Percentiles rank a stretch among this genome's conserved stretches.
Evolutionary conservation across 2,329 filamentous ascomycete genomes (phyloP).

Genomic region (Phialophora chinensis): DNA sequence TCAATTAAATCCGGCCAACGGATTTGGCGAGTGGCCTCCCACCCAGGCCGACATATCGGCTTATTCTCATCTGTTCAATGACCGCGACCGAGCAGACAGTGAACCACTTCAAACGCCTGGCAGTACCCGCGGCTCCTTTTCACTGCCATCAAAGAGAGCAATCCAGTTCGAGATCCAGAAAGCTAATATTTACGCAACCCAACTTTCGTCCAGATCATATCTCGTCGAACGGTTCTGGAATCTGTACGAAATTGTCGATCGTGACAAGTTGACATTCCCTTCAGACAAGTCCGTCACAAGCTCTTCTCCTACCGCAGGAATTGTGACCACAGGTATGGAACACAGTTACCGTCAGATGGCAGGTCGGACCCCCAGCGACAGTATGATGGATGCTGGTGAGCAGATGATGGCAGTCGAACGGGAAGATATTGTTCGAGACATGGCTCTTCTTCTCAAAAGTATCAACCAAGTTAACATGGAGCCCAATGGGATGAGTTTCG

Average conservation of each 20-base stretch:
- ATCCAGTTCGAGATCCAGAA: conserved; percentile 90
- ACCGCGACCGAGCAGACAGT: conserved; percentile 28
- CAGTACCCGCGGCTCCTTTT: conserved; percentile 33
- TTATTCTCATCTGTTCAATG: conserved; percentile 38
- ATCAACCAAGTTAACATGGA: conserved; percentile 88
- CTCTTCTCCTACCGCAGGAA: conserved; percentile 35
- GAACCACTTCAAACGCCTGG: conserved; percentile 21
- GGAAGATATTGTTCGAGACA: conserved; percentile 79
- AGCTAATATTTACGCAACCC: conserved; percentile 83
- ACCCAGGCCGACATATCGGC: conserved; percentile 36
- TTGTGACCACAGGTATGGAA: conserved; percentile 35
- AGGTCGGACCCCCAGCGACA: conserved; percentile 35
- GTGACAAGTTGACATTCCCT: conserved; percentile 38
- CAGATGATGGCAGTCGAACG: conserved; percentile 73
- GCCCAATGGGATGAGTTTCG: conserved; percentile 68
- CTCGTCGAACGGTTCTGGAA: conserved; percentile 86
- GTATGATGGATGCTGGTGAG: conserved; percentile 41
- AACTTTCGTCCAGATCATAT: conserved; percentile 80
- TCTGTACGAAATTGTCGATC: conserved; percentile 69
- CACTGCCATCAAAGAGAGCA: conserved; percentile 31
- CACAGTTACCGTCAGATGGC: conserved; percentile 32
- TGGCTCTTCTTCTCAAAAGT: conserved; percentile 74
- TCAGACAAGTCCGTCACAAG: conserved; percentile 32
- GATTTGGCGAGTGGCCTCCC: conserved; percentile 40
- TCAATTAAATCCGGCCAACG: conserved; percentile 35